Percentiles rank a stretch among this genome's conserved stretches.
Conservation (phyloP, 2,329 filamentous ascomycete genomes). For the Lasiodiplodia sp. region DNA sequence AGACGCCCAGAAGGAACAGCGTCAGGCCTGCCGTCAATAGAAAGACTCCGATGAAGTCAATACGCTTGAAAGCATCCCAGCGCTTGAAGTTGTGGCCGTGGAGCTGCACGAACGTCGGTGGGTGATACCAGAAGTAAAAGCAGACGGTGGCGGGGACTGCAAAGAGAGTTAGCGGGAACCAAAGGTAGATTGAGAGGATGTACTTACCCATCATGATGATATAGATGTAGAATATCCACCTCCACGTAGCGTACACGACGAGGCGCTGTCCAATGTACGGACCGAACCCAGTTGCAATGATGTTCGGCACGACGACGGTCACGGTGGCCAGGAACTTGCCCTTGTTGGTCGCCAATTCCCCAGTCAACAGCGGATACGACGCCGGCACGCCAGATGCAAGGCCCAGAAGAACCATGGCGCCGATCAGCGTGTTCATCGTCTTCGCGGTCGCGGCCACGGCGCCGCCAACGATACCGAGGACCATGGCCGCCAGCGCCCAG, state of each 20-base stretch:
- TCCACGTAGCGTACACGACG: conserved; percentile 46
- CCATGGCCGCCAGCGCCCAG: conserved; percentile 36
- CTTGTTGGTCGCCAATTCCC: conserved; percentile 47
- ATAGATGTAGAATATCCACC: conserved; percentile 59
- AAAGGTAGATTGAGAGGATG: conserved; percentile 32
- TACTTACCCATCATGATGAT: conserved; percentile 47
- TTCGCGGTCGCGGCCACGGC: conserved; percentile 42
- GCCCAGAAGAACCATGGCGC: conserved; percentile 40
- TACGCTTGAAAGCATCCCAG: conserved; percentile 38
- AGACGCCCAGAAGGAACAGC: conserved; percentile 54
- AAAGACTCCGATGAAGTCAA: conserved; percentile 56
- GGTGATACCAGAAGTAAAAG: conserved; percentile 57
- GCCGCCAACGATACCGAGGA: conserved; percentile 37
- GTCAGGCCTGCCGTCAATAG: conserved; percentile 53
- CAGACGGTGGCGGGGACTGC: conserved; percentile 48
- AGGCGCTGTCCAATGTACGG: conserved; percentile 55
- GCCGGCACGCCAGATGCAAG: conserved; percentile 40
- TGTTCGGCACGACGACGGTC: conserved; percentile 33
- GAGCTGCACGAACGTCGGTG: conserved; percentile 51
- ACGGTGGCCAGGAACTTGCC: conserved; percentile 37
- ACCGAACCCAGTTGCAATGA: conserved; percentile 50
- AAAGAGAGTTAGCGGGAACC: conserved; percentile 32
- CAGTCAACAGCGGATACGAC: conserved; percentile 40
- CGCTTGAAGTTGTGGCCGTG: conserved; percentile 42
- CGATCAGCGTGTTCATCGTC: conserved; percentile 42